These are phyloP conservation scores for Ottelia alismoides DNA, from an alignment of 106 monocot genomes.

Conservation along the genomic window DNA sequence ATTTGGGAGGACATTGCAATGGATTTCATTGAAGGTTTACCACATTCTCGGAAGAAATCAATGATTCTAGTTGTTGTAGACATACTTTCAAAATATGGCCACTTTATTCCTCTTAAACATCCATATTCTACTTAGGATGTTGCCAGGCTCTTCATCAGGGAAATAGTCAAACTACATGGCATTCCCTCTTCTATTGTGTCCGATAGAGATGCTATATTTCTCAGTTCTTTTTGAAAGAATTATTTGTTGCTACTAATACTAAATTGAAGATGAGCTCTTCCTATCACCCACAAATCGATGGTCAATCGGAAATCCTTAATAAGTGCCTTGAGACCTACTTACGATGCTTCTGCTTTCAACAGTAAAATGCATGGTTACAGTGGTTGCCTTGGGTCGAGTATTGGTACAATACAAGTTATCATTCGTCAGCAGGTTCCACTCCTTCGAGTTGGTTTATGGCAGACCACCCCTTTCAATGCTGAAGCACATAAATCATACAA, in stretches of 20 bases:
- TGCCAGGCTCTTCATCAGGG: neutral
- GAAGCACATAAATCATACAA: neutral
- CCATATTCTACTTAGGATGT: neutral
- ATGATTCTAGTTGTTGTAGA: constrained; percentile 4
- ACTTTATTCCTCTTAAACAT: neutral
- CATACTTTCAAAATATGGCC: neutral
- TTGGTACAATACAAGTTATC: neutral
- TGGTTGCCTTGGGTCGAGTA: neutral
- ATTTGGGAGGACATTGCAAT: neutral
- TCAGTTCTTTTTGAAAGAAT: neutral
- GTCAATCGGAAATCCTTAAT: neutral
- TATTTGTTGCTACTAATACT: neutral
- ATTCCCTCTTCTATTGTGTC: neutral
- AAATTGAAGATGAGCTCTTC: neutral
- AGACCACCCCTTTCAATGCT: neutral
- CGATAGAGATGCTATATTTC: neutral
- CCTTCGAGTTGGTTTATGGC: neutral
- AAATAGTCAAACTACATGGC: neutral
- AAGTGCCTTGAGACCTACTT: neutral
- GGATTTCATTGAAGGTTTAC: constrained; percentile 7
- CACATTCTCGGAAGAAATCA: neutral
- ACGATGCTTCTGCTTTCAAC: neutral
- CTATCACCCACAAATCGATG: neutral
- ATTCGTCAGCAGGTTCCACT: neutral
- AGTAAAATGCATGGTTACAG: neutral